Evolutionary conservation across 176 grass and related monocot genomes (phyloP).

Genomic region (Carex scoparia): DNA sequence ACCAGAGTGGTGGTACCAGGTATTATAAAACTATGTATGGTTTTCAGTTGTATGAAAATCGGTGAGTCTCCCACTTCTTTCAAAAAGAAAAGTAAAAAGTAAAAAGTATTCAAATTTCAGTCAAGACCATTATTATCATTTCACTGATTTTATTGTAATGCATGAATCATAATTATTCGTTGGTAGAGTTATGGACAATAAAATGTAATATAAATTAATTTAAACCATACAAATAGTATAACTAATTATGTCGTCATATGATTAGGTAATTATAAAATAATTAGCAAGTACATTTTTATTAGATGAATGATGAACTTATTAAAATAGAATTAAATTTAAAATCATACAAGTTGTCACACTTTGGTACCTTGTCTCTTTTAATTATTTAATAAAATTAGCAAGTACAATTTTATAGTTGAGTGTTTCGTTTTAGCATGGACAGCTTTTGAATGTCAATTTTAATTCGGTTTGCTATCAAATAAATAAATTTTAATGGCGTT

Average conservation of each 20-base stretch:
- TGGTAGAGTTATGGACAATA: background rate
- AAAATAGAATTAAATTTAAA: background rate
- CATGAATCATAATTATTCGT: background rate
- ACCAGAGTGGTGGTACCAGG: too few species aligned
- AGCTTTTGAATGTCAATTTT: background rate
- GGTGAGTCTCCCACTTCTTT: too few species aligned
- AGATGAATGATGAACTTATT: background rate
- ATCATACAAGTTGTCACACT: background rate
- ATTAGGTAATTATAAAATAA: background rate
- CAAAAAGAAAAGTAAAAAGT: too few species aligned
- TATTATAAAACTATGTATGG: too few species aligned
- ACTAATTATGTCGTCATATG: background rate
- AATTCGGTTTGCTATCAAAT: background rate
- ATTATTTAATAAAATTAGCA: background rate
- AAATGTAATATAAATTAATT: background rate
- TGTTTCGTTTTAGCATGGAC: background rate
- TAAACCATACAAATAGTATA: background rate
- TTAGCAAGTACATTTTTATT: background rate
- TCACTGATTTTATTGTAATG: background rate
- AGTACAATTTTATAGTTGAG: background rate
- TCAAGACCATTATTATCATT: too few species aligned
- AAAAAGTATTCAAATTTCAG: too few species aligned
- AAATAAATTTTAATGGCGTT: background rate
- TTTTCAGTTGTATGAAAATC: too few species aligned
- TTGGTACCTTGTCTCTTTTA: background rate